Conservation (phyloP, 2,329 filamentous ascomycete species). For the Madurella fahalii region DNA sequence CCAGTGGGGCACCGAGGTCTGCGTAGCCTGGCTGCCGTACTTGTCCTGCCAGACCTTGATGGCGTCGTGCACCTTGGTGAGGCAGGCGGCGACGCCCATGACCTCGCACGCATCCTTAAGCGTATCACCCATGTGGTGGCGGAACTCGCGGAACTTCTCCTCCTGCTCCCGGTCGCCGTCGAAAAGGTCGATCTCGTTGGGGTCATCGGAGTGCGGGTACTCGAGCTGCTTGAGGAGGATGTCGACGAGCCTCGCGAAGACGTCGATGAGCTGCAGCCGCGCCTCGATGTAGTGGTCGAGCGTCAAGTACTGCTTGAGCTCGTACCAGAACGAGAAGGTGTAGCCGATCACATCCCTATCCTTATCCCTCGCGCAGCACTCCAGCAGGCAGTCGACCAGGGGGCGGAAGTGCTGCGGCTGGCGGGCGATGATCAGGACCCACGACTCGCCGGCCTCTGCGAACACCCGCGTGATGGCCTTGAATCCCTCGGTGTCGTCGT, state of each 20-base stretch:
- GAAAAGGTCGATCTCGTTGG: constrained; percentile 78
- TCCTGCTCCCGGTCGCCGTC: constrained; percentile 94
- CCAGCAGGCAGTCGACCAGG: constrained; percentile 85
- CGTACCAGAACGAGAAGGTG: constrained; percentile 98
- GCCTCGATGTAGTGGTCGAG: constrained; percentile 85
- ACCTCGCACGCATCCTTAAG: constrained; percentile 97
- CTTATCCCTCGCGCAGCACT: constrained; percentile 81
- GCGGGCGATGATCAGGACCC: constrained; percentile 87
- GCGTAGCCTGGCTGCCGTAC: constrained; percentile 71
- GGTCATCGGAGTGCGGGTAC: constrained; percentile 72
- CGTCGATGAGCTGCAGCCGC: constrained; percentile 68
- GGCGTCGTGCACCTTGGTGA: constrained; percentile 79
- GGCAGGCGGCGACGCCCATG: constrained; percentile 85
- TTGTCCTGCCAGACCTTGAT: constrained; percentile 86
- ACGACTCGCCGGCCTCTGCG: constrained; percentile 87
- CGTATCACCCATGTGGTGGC: constrained; percentile 96
- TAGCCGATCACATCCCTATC: constrained; percentile 88
- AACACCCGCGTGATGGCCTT: constrained; percentile 88
- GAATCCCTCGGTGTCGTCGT: constrained; percentile 81
- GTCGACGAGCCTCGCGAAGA: constrained; percentile 87
- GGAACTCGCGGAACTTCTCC: constrained; percentile 94
- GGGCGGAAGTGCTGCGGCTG: constrained; percentile 76
- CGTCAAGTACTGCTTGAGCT: constrained; percentile 93
- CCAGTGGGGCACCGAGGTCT: constrained; percentile 82
- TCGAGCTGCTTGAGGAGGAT: constrained; percentile 87